Base-by-base conservation (phyloP, 2,329 filamentous ascomycete species). In the Neophaeococcomyces mojaviensis region DNA sequence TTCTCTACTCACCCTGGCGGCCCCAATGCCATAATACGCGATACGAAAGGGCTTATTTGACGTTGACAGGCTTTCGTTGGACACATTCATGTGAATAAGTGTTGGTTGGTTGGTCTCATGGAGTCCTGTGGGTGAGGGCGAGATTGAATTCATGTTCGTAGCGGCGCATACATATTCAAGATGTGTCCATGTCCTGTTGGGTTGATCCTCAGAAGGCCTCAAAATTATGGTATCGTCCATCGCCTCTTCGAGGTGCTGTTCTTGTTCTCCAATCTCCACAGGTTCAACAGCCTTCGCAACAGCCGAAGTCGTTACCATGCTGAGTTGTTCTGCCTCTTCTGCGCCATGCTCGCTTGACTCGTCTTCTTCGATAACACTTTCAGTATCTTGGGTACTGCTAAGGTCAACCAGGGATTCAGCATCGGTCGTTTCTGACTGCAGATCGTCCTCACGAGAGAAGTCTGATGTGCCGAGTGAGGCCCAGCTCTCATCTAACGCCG, bases 401-500 rank as follows among this genome's bases (percentile, higher is more conserved):
- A 65, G 64, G 49, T 65, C 66, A 40, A 72, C 63, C 37, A 72
- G 53, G 18, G 69, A 72, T 13, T 59, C 65, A 19, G 59, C 51
- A 53, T 71, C 68, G 9, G 68, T 69, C 40, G 65, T 61, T 32
- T 70, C 68, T 2, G 68, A 71, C 28, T 60, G 65, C 46, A 62
- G 58, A 40, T 67, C 68, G 54, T 72, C 68, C 47, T 70, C 68
- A 2, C 67, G 69, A 41, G 67, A 64, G 18, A 62, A 57, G 48
- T 71, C 68, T 15, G 65, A 64, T n/a, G 60, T 61, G 44, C 65
- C 67, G 47, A 71, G 56, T 2, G 65, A 68, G 16, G 68, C 66
- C 68, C 68, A 71, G 53, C 68, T 71, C 45, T 70, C 68, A 46
- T 66, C 67, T 48, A 71, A 56, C 9, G 65, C 59, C 41, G 50